Base-by-base conservation (phyloP, 805 yeast species). In the Metschnikowia peoriensis region DNA sequence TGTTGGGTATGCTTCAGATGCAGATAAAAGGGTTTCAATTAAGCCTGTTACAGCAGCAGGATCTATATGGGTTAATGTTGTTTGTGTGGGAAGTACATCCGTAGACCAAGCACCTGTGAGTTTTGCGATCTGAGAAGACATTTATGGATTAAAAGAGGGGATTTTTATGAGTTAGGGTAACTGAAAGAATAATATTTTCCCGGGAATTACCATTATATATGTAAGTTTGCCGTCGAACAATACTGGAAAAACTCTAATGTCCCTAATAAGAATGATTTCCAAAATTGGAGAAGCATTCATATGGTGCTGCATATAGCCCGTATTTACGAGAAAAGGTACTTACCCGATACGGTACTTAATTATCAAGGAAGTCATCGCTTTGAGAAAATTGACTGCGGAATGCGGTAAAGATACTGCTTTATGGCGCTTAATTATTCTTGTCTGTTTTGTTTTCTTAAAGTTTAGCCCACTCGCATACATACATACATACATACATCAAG, bases 81-180 rank as follows among this genome's bases (percentile, higher is more conserved):
- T 61, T 34, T 60, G 51, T 5, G 62, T 54, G 11, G 63, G 61
- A 10, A 59, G 55, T 17, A 56, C 58, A 38, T 48, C 50, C 8
- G 62, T 57, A 34, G 58, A 37, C 63, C 63, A 60, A 14, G 54
- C 57, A 11, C 61, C 61, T 7, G 58, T 55, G 48, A 57, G 53
- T 44, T 51, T 46, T 17, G 47, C 51, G 28, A 54, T 45, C 41
- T 52, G 49, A 6, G 50, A 44, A n/a, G 58, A 46, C 47, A 55
- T 52, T 12, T 7, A 17, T 40, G 42, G 3, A 14, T 22, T 10
- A 40, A 9, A 4, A 40, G 14, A 40, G 17, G 14, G 42, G 7
- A 17, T 40, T 7, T 7, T 3, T 17, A 17, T 11, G 4, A 14
- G 2, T 38, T 14, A 38, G 10, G 14, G 17, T 38, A 2, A 11